phyloP scores from a whole-genome alignment of 805 yeast genomes.

The Dipodascus albidus region DNA sequence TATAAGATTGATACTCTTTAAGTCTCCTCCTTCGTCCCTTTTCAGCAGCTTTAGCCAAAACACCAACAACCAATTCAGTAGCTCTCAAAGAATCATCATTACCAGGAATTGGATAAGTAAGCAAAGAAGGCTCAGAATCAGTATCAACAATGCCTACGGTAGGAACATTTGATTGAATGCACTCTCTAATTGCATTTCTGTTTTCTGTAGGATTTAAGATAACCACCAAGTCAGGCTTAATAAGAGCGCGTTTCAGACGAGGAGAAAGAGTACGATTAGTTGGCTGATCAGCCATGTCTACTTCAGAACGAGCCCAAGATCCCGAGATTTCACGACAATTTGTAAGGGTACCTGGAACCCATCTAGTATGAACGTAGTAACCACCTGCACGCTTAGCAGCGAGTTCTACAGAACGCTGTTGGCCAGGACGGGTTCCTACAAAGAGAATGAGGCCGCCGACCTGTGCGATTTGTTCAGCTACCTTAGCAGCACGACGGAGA shows the following conservation, averaged over 20 bases:
- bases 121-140: constrained; percentile 78
- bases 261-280: constrained; percentile 47
- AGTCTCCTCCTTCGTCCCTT: constrained; percentile 56
- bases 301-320: constrained; percentile 56
- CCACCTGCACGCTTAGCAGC: constrained; percentile 75
- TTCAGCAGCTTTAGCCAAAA: constrained; percentile 76
- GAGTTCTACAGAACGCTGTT: constrained; percentile 56
- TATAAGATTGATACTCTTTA: constrained; percentile 15
- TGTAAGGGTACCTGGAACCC: constrained; percentile 94
- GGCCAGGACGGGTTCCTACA: constrained; percentile 77
- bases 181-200: constrained; percentile 69
- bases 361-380: constrained; percentile 68
- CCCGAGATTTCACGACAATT: constrained; percentile 59
- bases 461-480: constrained; percentile 71
- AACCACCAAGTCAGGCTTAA: constrained; percentile 84
- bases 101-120: constrained; percentile 93
- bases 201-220: constrained; percentile 82
- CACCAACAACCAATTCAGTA: constrained; percentile 68
- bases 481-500: constrained; percentile 71
- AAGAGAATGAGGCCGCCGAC: constrained; percentile 78
- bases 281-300: constrained; percentile 60
- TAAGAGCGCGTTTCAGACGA: constrained; percentile 36
- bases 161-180: constrained; percentile 72
- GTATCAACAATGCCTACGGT: constrained; percentile 92
- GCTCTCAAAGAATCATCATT: constrained; percentile 87